These are phyloP conservation scores for Globisporangium parvum DNA, from an alignment of 352 stramenopile species.

Conservation along the genomic window DNA sequence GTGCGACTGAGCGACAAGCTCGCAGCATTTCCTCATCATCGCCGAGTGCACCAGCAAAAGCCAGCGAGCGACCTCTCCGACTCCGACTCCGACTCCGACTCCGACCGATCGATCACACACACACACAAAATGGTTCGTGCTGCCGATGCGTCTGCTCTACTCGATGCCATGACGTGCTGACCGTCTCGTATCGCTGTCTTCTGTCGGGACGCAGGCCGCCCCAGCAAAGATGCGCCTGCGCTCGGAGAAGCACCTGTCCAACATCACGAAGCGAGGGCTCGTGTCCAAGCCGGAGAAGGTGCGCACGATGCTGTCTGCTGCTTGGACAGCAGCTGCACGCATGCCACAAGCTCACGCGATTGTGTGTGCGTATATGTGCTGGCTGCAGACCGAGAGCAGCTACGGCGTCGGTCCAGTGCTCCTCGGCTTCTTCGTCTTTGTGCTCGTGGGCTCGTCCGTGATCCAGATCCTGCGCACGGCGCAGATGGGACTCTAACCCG, in stretches of 20 bases:
- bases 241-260: conserved; percentile 82
- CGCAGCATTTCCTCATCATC: not conserved
- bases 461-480: conserved; percentile 83
- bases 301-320: conserved; percentile 1
- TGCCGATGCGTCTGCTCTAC: not conserved
- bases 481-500: conserved; percentile 57
- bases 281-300: conserved; percentile 81
- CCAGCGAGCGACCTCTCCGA: not conserved
- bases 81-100: no score
- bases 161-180: not conserved
- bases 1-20: no score
- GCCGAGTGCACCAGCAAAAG: not conserved
- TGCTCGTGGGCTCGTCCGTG: conserved; percentile 81
- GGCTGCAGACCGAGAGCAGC: conserved; percentile 48
- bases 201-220: conserved; percentile 26
- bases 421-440: conserved; percentile 84
- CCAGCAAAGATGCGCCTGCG: conserved; percentile 82
- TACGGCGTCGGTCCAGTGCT: conserved; percentile 75
- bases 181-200: not conserved
- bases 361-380: not conserved
- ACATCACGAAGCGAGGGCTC: conserved; percentile 84
- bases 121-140: conserved; percentile 8
- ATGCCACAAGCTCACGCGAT: not conserved
- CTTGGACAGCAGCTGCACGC: not conserved
- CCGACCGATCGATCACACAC: not conserved